These are phyloP conservation scores for Serendipita sp. DNA, from an alignment of 768 basidiomycete species.

Conservation along the genomic window DNA sequence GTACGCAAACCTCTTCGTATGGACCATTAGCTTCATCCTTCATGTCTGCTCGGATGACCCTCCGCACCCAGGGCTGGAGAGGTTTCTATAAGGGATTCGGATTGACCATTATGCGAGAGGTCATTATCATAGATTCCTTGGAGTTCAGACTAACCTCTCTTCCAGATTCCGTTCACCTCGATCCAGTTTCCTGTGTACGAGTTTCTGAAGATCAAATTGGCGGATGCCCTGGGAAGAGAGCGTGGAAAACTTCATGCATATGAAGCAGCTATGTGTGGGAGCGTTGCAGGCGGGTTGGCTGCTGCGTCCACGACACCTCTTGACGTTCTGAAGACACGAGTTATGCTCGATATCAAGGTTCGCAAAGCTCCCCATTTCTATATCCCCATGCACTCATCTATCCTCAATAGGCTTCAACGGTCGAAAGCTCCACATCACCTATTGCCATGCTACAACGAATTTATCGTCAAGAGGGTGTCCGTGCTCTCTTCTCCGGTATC, in stretches of 20 bases:
- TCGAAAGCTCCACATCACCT: conserved; percentile 38
- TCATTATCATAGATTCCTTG: conserved; percentile 13
- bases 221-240: conserved; percentile 35
- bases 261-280: conserved; percentile 64
- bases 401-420: conserved; percentile 29
- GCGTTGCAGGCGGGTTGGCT: conserved; percentile 77
- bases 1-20: conserved; percentile 27
- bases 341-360: conserved; percentile 86
- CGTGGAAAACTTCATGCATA: conserved; percentile 42
- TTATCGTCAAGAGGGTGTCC: conserved; percentile 49
- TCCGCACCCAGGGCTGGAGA: conserved; percentile 21
- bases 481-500: conserved; percentile 70
- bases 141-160: neutral
- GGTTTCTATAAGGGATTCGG: conserved; percentile 34
- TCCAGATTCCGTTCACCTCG: conserved; percentile 88
- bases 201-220: conserved; percentile 54
- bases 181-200: conserved; percentile 95
- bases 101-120: conserved; percentile 31
- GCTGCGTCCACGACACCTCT: conserved; percentile 86
- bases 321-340: conserved; percentile 90
- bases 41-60: conserved; percentile 17
- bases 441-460: conserved; percentile 45
- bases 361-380: conserved; percentile 13
- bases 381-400: neutral
- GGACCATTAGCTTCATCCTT: conserved; percentile 17